Evolutionary conservation across 139 green algal genomes (phyloP).

Genomic region (Tetradesmus obliquus): DNA sequence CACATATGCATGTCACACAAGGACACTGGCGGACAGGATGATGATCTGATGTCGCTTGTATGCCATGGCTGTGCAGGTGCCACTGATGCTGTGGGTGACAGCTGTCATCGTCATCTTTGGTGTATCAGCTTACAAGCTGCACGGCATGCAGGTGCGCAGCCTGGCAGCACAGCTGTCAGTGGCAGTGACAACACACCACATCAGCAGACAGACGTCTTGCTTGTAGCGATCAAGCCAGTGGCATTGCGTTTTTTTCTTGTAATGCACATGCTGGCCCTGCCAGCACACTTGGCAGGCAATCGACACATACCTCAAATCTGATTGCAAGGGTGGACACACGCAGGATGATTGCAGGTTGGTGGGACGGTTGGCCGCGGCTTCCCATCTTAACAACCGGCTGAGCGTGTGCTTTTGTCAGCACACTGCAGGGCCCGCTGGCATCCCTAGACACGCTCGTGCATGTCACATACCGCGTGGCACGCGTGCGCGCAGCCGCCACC

Average conservation of each 20-base stretch:
- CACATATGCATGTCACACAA: not conserved
- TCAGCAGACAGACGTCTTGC: no score
- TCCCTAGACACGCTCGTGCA: not conserved
- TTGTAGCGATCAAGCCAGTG: no score
- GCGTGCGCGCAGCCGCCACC: not conserved
- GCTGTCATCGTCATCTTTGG: conserved; percentile 12
- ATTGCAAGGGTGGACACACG: no score
- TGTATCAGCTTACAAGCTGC: not conserved
- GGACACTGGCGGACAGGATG: not conserved
- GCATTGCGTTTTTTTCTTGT: no score
- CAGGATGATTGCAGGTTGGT: no score
- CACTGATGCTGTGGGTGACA: conserved; percentile 28
- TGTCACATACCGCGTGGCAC: not conserved
- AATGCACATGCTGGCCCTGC: no score
- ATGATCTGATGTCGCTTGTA: not conserved
- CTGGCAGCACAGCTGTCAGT: no score
- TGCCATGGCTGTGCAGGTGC: conserved; percentile 10
- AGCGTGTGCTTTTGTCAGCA: not conserved
- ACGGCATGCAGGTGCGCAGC: not conserved
- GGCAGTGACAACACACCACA: no score
- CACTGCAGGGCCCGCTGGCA: not conserved
- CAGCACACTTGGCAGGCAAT: no score
- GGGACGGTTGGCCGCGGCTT: no score
- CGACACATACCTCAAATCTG: no score
- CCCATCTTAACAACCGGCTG: not conserved